Evolutionary conservation across 2,329 filamentous ascomycete genomes (phyloP).

Genomic region (Colletotrichum destructivum): DNA sequence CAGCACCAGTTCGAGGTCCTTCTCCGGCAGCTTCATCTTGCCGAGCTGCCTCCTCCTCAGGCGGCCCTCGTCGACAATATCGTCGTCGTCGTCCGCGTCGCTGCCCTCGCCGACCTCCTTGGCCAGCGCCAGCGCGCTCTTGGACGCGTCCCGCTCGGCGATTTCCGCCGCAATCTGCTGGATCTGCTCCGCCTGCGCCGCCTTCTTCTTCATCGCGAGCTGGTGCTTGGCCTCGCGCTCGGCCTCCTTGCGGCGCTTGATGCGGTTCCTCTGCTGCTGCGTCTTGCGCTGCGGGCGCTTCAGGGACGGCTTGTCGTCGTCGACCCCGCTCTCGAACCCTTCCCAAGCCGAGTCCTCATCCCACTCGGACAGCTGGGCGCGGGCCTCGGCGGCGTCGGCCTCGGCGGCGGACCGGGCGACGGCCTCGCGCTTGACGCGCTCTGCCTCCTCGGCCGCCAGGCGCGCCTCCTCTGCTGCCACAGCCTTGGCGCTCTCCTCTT

Average conservation of each 20-base stretch:
- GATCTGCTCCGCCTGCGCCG: conserved; percentile 79
- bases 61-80: conserved; percentile 73
- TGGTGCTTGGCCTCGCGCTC: conserved; percentile 85
- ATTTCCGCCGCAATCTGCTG: conserved; percentile 79
- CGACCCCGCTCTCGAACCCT: conserved; percentile 85
- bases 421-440: conserved; percentile 77
- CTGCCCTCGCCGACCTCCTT: conserved; percentile 53
- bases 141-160: conserved; percentile 67
- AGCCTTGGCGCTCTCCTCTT: conserved; percentile 82
- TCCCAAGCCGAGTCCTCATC: conserved; percentile 96
- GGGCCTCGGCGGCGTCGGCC: conserved; percentile 80
- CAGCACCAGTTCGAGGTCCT: conserved; percentile 84
- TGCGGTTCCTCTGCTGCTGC: conserved; percentile 86
- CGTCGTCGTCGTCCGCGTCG: conserved; percentile 65
- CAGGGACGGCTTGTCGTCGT: conserved; percentile 65
- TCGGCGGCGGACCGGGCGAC: conserved; percentile 79
- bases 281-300: conserved; percentile 91
- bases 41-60: conserved; percentile 82
- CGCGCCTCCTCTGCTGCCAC: conserved; percentile 85
- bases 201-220: conserved; percentile 79
- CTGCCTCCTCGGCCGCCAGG: conserved; percentile 76
- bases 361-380: conserved; percentile 76
- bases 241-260: conserved; percentile 89
- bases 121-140: conserved; percentile 56
- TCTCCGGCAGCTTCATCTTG: conserved; percentile 81